phyloP scores from a whole-genome alignment of 1,284 basidiomycete genomes.

The Cryptococcus jaspeensis region DNA sequence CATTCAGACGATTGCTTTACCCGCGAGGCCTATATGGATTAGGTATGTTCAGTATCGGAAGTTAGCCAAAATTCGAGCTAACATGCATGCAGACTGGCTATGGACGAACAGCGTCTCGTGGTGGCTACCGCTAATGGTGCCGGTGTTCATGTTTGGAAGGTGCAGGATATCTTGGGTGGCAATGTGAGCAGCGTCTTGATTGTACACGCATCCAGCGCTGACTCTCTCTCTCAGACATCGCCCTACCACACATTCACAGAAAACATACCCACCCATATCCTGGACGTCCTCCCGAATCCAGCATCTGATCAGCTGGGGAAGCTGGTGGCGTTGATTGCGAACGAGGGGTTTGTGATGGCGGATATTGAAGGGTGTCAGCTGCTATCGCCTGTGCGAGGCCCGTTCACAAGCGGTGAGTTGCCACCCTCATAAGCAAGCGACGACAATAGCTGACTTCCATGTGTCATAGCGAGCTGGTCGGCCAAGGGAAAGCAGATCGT shows the following conservation, averaged over 20 bases:
- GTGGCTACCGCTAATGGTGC: conserved; percentile 34
- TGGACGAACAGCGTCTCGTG: conserved; percentile 41
- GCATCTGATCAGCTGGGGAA: conserved; percentile 42
- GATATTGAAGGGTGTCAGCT: conserved; percentile 36
- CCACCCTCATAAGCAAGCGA: neutral
- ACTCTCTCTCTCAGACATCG: conserved; percentile 23
- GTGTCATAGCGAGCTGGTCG: conserved; percentile 54
- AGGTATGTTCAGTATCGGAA: conserved; percentile 24
- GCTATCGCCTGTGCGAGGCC: conserved; percentile 28
- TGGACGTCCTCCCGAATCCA: conserved; percentile 54
- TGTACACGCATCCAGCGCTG: neutral
- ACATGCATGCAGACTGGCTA: conserved; percentile 32
- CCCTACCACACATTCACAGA: conserved; percentile 39
- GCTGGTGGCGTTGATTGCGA: conserved; percentile 47
- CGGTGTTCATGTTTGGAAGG: conserved; percentile 33
- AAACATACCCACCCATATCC: conserved; percentile 37
- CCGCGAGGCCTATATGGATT: conserved; percentile 47
- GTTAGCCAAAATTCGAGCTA: neutral
- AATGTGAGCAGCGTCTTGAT: conserved; percentile 27
- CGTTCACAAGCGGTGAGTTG: conserved; percentile 40
- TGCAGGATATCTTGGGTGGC: conserved; percentile 37
- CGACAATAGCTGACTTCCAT: conserved; percentile 21
- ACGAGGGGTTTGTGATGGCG: conserved; percentile 41
- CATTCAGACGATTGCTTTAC: conserved; percentile 26
- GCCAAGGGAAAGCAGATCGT: conserved; percentile 60